These are phyloP conservation scores for Citrus reticulata DNA, from an alignment of 345 rosid species.

Conservation along the genomic window DNA sequence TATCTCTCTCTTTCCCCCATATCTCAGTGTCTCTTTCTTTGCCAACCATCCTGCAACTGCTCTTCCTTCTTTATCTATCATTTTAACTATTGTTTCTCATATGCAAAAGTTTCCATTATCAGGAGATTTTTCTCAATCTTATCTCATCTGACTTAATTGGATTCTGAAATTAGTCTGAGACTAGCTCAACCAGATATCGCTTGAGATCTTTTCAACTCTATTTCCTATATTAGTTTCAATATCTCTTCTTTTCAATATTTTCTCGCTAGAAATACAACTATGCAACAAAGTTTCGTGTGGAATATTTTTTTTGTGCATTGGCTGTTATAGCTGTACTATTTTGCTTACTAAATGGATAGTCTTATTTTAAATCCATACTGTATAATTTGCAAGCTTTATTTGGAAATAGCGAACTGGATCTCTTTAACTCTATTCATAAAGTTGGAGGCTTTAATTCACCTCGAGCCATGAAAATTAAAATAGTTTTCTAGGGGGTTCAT, in stretches of 20 bases:
- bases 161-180: not conserved
- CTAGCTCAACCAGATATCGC: not conserved
- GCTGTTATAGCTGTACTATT: not conserved
- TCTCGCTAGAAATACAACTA: not conserved
- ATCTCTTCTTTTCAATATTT: not conserved
- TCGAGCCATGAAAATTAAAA: not conserved
- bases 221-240: not conserved
- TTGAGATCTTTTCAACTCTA: not conserved
- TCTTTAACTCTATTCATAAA: not conserved
- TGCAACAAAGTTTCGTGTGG: not conserved
- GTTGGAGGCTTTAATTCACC: not conserved
- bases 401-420: not conserved
- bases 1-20: not conserved
- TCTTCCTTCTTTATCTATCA: not conserved
- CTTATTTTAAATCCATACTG: not conserved
- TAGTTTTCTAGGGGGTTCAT: not conserved
- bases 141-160: not conserved
- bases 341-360: not conserved
- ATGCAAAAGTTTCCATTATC: not conserved
- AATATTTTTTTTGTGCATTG: not conserved
- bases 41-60: not conserved
- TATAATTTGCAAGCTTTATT: not conserved
- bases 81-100: not conserved
- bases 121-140: not conserved
- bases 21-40: not conserved